A percentile compares a stretch with the other conserved stretches of the same genome.
Evolutionary conservation across 2,329 filamentous ascomycete genomes (phyloP).

Genomic region (Trichoderma hamatum): DNA sequence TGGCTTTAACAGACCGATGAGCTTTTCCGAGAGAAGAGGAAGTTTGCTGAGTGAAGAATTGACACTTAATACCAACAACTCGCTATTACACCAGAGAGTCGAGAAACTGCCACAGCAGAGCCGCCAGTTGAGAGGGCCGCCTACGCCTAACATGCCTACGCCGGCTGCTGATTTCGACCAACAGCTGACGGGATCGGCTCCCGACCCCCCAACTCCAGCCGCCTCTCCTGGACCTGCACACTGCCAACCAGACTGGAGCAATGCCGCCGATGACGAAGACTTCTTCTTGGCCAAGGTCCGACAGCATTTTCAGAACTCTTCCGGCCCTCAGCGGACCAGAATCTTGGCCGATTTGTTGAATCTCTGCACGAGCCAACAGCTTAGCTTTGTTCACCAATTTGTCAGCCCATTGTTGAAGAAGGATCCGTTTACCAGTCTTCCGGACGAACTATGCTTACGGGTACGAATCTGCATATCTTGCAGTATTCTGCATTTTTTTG

Average conservation of each 20-base stretch:
- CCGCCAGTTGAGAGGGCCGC: slow-evolving; percentile 57
- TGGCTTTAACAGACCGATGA: slow-evolving; percentile 52
- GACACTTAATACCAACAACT: slow-evolving; percentile 54
- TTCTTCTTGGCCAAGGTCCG: slow-evolving; percentile 78
- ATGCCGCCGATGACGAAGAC: slow-evolving; percentile 78
- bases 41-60: slow-evolving; percentile 62
- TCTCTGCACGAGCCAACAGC: slow-evolving; percentile 89
- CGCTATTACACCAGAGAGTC: slow-evolving; percentile 50
- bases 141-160: slow-evolving; percentile 68
- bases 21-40: slow-evolving; percentile 64
- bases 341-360: slow-evolving; percentile 88
- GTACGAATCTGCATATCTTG: slow-evolving; percentile 54
- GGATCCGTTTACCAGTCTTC: slow-evolving; percentile 89
- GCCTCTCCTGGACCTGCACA: slow-evolving; percentile 66
- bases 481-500: background rate
- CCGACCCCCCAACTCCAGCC: slow-evolving; percentile 66
- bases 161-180: slow-evolving; percentile 66
- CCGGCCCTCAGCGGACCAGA: slow-evolving; percentile 73
- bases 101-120: slow-evolving; percentile 53
- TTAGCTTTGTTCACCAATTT: slow-evolving; percentile 95
- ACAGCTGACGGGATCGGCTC: slow-evolving; percentile 62
- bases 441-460: slow-evolving; percentile 88
- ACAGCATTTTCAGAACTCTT: slow-evolving; percentile 77
- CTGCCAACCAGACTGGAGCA: slow-evolving; percentile 71
- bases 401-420: slow-evolving; percentile 94